Base-by-base conservation (phyloP, 495 filamentous ascomycete genomes). In the Penicillium canescens region DNA sequence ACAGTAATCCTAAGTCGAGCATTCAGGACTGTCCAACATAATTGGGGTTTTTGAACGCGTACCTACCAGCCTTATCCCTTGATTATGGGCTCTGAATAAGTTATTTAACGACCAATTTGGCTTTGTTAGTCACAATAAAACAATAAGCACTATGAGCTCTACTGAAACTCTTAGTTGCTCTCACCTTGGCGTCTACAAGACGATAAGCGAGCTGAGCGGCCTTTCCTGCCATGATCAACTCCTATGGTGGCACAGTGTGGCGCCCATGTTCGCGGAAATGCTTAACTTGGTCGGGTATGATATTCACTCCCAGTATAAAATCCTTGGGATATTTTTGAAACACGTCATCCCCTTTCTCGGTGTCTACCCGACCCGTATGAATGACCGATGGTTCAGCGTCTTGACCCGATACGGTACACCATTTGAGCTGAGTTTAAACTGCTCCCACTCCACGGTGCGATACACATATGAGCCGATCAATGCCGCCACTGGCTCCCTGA, bases 361-460 rank as follows among this genome's bases (percentile, higher is more conserved):
- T 1, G 7, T 35, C 9, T 58, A 51, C 24, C 56, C 51, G 7
- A 34, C n/a, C 11, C 11, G 34, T 18, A 26, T 42, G 4, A 35
- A 26, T 3, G 11, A 41, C 10, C 51, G 42, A 9, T 60, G 57
- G 52, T 12, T 44, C 10, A 48, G 47, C 18, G 52, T 44, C 12
- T 37, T 52, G n/a, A 60, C 57, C 2, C n/a, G n/a, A n/a, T n/a
- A n/a, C n/a, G n/a, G n/a, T n/a, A 43, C 33, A 4, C 52, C 60
- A 4, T 56, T 63, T n/a, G 60, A 63, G 45, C 40, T 63, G 6
- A 56, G 52, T 23, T 31, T 56, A 2, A 59, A 63, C 39, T 63
- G 24, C 46, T 50, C 56, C 10, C 14, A 46, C 6, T 26, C 28
- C 2, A 21, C 52, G 2, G 48, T 59, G 2, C 48, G 60, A 8